These are phyloP conservation scores for Diatrype stigma DNA, from an alignment of 2,329 filamentous ascomycete genomes.

Conservation along the genomic window DNA sequence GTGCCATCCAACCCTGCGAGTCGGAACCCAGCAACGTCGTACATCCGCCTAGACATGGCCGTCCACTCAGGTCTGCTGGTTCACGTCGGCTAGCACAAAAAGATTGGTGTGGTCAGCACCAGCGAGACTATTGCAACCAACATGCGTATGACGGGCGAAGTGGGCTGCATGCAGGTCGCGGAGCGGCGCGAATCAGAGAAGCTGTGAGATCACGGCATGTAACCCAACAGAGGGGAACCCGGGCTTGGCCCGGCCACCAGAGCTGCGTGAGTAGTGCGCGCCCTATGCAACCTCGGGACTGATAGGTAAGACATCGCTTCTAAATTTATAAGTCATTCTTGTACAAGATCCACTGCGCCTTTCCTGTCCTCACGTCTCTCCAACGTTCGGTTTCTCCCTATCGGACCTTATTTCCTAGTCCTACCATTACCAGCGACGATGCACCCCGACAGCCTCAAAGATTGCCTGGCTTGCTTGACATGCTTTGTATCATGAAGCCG, in stretches of 20 bases:
- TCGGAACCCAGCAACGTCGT: neutral
- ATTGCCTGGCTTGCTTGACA: no score
- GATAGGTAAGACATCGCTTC: no score
- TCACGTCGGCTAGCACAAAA: neutral
- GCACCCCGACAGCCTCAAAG: no score
- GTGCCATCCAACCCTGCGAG: neutral
- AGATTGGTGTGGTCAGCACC: neutral
- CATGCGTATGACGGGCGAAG: neutral
- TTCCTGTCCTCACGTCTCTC: no score
- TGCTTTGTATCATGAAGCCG: no score
- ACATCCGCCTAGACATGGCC: neutral
- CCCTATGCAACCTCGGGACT: no score
- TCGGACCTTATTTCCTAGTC: no score
- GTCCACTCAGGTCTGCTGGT: neutral
- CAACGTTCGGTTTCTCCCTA: no score
- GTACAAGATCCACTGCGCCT: no score
- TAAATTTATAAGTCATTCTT: no score
- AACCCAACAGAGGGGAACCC: neutral
- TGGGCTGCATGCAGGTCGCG: neutral
- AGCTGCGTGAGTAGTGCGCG: no score
- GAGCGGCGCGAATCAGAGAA: neutral
- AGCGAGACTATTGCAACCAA: neutral
- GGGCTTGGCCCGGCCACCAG: neutral
- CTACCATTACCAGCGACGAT: no score
- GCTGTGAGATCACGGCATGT: neutral